These are phyloP conservation scores for Austroboletus niveus DNA, from an alignment of 1,284 basidiomycete species.

Conservation along the genomic window DNA sequence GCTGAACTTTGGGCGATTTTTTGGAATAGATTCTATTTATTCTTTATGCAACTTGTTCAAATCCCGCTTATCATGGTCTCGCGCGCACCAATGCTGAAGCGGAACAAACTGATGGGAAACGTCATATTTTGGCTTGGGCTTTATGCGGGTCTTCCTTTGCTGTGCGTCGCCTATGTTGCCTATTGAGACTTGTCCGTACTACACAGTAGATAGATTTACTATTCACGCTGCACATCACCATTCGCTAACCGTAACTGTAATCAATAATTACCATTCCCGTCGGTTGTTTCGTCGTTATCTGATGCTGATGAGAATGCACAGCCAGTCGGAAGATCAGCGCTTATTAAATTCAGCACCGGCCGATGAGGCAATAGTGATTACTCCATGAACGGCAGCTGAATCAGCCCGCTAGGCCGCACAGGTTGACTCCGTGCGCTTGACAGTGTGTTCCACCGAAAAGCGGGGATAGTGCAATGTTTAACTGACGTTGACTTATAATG, in stretches of 20 bases:
- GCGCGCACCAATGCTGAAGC: slow-evolving; percentile 71
- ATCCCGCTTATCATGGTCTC: slow-evolving; percentile 88
- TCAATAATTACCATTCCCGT: too few species aligned
- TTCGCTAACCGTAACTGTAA: background rate
- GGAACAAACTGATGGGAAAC: slow-evolving; percentile 78
- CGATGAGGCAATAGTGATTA: too few species aligned
- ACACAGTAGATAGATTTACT: background rate
- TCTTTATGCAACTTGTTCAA: slow-evolving; percentile 81
- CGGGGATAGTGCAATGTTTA: background rate
- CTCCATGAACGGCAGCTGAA: too few species aligned
- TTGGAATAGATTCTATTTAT: slow-evolving; percentile 68
- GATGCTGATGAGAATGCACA: too few species aligned
- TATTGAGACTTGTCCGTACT: slow-evolving; percentile 42
- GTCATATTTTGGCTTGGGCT: slow-evolving; percentile 92
- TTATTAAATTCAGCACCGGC: too few species aligned
- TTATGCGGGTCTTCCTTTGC: slow-evolving; percentile 88
- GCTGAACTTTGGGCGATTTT: background rate
- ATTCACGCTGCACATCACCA: background rate
- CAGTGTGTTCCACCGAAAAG: background rate
- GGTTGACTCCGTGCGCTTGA: too few species aligned
- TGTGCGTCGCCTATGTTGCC: slow-evolving; percentile 84
- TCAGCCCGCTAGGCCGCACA: too few species aligned
- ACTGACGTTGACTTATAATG: too few species aligned
- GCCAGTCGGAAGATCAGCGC: too few species aligned
- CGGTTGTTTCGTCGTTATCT: too few species aligned